Evolutionary conservation across 306 rosid genomes (phyloP).

Genomic region (Senna tora): DNA sequence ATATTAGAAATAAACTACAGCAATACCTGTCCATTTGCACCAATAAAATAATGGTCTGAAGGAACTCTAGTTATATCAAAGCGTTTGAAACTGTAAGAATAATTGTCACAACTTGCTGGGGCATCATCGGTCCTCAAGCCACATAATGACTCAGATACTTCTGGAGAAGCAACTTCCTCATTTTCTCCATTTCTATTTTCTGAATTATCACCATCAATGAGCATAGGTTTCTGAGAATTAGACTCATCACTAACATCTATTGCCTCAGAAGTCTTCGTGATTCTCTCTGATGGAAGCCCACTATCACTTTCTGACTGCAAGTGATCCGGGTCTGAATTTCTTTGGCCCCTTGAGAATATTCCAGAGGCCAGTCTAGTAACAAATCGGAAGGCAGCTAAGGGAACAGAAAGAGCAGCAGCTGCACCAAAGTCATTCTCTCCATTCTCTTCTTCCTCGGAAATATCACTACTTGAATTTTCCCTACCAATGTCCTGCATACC

Average conservation of each 20-base stretch:
- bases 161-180: slow-evolving; percentile 49
- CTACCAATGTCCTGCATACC: slow-evolving; percentile 66
- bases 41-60: slow-evolving; percentile 79
- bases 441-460: slow-evolving; percentile 69
- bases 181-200: slow-evolving; percentile 44
- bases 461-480: slow-evolving; percentile 51
- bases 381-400: slow-evolving; percentile 85
- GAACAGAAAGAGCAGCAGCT: slow-evolving; percentile 80
- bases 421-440: slow-evolving; percentile 62
- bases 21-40: slow-evolving; percentile 83
- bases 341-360: slow-evolving; percentile 86
- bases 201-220: slow-evolving; percentile 39
- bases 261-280: slow-evolving; percentile 39
- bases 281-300: slow-evolving; percentile 49
- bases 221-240: slow-evolving; percentile 53
- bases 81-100: slow-evolving; percentile 68
- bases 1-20: slow-evolving; percentile 30
- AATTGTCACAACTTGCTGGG: slow-evolving; percentile 48
- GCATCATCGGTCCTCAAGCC: slow-evolving; percentile 56
- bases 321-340: slow-evolving; percentile 51
- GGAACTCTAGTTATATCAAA: slow-evolving; percentile 91
- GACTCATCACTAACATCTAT: slow-evolving; percentile 50
- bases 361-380: slow-evolving; percentile 90
- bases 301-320: slow-evolving; percentile 51
- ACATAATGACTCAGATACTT: slow-evolving; percentile 45